These are phyloP conservation scores for Botrytis byssoidea DNA, from an alignment of 2,329 filamentous ascomycete genomes.

Conservation along the genomic window DNA sequence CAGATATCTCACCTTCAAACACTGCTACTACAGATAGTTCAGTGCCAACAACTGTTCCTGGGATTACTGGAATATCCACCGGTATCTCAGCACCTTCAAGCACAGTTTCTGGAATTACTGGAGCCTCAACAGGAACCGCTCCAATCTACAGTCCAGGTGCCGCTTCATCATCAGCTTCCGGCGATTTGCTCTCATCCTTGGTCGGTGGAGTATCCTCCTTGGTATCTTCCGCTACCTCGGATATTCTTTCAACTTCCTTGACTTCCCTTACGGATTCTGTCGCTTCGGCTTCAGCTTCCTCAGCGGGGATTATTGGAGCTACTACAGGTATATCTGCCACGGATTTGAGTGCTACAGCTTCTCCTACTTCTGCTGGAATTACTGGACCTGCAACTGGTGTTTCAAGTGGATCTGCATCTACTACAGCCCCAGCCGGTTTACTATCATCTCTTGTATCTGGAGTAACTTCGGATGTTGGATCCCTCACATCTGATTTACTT, in stretches of 20 bases:
- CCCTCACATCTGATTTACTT: slow-evolving; percentile 9
- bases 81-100: slow-evolving; percentile 1
- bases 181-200: slow-evolving; percentile 10
- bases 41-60: not conserved
- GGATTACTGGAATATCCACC: not conserved
- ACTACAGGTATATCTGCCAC: not conserved
- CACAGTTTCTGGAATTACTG: slow-evolving; percentile 1
- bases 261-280: not conserved
- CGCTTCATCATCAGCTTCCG: slow-evolving; percentile 3
- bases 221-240: slow-evolving; percentile 16
- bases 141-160: not conserved
- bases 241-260: slow-evolving; percentile 15
- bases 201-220: not conserved
- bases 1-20: not conserved
- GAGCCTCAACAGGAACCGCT: not conserved
- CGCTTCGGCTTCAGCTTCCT: not conserved
- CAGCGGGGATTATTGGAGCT: slow-evolving; percentile 8
- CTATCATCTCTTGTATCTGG: not conserved
- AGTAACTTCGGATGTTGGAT: not conserved
- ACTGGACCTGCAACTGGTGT: slow-evolving; percentile 6
- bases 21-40: not conserved
- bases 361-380: not conserved
- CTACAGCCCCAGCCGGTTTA: not conserved
- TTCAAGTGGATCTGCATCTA: not conserved
- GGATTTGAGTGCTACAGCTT: not conserved